Evolutionary conservation across 2,329 filamentous ascomycete genomes (phyloP).

Genomic region (Coniella vitis): DNA sequence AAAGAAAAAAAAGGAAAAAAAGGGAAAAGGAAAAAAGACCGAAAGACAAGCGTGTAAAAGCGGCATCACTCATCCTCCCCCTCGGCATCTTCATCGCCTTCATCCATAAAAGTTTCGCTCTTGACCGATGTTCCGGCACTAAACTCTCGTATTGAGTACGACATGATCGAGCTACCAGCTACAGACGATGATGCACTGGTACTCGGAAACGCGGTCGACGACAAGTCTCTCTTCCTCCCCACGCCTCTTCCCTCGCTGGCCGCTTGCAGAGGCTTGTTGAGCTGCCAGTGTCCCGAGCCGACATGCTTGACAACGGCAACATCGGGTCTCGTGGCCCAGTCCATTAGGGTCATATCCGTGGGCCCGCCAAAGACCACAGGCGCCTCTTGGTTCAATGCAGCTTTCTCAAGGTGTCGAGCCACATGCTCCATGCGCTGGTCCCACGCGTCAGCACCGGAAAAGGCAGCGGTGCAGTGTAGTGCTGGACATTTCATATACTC

Average conservation of each 20-base stretch:
- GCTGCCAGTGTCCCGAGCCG: conserved; percentile 25
- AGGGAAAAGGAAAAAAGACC: too few species aligned
- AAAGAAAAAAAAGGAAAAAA: too few species aligned
- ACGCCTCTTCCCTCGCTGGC: conserved; percentile 7
- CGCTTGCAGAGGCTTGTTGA: conserved; percentile 25
- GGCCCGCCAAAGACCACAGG: conserved; percentile 32
- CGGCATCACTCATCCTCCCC: conserved; percentile 14
- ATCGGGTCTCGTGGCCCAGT: conserved; percentile 31
- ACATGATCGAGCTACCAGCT: background rate
- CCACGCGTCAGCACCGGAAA: conserved; percentile 62
- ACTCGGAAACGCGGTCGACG: background rate
- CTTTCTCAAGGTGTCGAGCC: conserved; percentile 66
- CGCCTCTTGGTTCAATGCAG: conserved; percentile 27
- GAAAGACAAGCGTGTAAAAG: background rate
- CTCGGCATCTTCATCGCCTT: conserved; percentile 17
- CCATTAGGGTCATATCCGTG: conserved; percentile 31
- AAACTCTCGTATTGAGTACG: background rate
- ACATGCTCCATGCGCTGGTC: conserved; percentile 84
- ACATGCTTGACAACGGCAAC: conserved; percentile 31
- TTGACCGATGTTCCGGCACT: background rate
- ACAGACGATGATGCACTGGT: background rate
- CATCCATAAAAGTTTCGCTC: conserved; percentile 13
- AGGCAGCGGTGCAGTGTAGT: conserved; percentile 49
- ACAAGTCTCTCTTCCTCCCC: conserved; percentile 6
- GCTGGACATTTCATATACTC: conserved; percentile 54